phyloP scores from a whole-genome alignment of 2,329 filamentous ascomycete genomes.

The Aspergillus aculeatus region DNA sequence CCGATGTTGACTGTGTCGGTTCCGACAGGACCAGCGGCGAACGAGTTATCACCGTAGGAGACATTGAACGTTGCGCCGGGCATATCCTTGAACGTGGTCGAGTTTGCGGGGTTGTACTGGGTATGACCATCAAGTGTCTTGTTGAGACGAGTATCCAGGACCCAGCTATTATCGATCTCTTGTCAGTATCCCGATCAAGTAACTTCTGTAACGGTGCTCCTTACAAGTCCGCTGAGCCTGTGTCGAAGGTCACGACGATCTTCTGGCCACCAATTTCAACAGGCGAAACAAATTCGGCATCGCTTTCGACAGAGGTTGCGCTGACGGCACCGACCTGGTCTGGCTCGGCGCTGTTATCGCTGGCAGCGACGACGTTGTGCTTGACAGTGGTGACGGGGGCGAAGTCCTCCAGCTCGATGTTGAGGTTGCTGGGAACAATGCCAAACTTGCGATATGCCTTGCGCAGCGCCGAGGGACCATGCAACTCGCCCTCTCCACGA shows the following conservation, averaged over 20 bases:
- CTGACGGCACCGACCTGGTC: constrained; percentile 57
- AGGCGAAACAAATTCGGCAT: constrained; percentile 68
- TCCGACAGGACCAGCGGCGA: constrained; percentile 62
- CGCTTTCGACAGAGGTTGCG: constrained; percentile 64
- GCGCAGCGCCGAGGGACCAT: constrained; percentile 62
- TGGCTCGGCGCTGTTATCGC: constrained; percentile 24
- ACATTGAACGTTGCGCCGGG: constrained; percentile 59
- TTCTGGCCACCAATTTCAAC: constrained; percentile 69
- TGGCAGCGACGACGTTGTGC: constrained; percentile 26
- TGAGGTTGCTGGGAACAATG: constrained; percentile 49
- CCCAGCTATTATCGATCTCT: constrained; percentile 54
- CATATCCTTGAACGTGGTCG: constrained; percentile 50
- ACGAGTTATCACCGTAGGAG: constrained; percentile 67
- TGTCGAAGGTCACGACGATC: constrained; percentile 70
- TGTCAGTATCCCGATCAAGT: neutral
- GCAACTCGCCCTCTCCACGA: constrained; percentile 56
- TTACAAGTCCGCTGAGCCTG: constrained; percentile 70
- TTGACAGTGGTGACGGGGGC: constrained; percentile 28
- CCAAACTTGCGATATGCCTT: constrained; percentile 69
- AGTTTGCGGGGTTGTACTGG: constrained; percentile 55
- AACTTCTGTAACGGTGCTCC: constrained; percentile 19
- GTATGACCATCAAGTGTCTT: constrained; percentile 52
- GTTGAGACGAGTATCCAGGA: constrained; percentile 63
- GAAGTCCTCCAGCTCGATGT: constrained; percentile 37
- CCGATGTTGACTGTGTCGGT: constrained; percentile 68